Base-by-base conservation (phyloP, 2,329 filamentous ascomycete species). In the Neonectria coccinea region DNA sequence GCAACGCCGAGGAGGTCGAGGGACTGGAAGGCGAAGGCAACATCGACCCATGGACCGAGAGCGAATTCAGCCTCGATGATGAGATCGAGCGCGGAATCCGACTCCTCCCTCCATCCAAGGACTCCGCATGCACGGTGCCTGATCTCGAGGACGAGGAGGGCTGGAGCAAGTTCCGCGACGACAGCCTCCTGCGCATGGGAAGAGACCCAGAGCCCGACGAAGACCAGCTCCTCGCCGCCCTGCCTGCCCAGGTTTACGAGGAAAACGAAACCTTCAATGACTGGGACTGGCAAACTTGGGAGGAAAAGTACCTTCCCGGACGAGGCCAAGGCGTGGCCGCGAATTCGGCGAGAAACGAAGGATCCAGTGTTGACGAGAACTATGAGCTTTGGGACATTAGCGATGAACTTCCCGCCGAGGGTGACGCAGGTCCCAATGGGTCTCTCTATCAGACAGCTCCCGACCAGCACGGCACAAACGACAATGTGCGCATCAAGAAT, bases 41-140 rank as follows among this genome's bases (percentile, higher is more conserved):
- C 5, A 58, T 63, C 3, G 69, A 66, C 5, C 33, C 36, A 44
- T 45, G 54, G 4, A 25, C 29, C 2, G 48, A 62, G 7, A 51
- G 56, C 2, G 39, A 61, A 5, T 72, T 74, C 45, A 51, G 64
- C 20, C 75, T 76, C 9, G 75, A 79, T 25, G 74, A 78, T 33
- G 78, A 79, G 45, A 76, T 79, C 27, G 67, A 68, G 33, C 73
- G 78, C 18, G 79, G 78, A 14, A 77, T 66, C 62, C 73, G 77
- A 31, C 60, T 79, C n/a, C 69, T 67, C 25, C 70, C 67, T 31
- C 68, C 62, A 48, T 53, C 59, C 6, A 63, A 63, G 12, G 52
- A 62, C 31, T 47, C 58, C 12, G 41, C 56, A 8, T 36, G 44
- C 54, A n/a, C 44, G 8, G 67, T 68, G 3, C 74, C 72, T 8